These are phyloP conservation scores for Apiospora rasikravindrae DNA, from an alignment of 2,329 filamentous ascomycete genomes.

Conservation along the genomic window DNA sequence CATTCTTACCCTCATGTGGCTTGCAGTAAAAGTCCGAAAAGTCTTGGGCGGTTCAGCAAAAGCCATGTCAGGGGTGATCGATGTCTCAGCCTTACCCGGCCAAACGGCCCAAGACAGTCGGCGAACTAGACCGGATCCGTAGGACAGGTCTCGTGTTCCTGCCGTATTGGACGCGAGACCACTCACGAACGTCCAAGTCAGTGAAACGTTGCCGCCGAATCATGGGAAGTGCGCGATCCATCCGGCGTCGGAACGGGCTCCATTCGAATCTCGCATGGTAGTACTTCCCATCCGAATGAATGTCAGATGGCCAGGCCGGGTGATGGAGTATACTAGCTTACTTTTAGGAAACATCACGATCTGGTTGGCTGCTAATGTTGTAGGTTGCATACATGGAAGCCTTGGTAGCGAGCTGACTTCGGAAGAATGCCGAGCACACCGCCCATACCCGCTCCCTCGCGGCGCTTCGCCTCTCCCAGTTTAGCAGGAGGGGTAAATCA, in stretches of 20 bases:
- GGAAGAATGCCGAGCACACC: background rate
- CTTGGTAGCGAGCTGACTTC: too few relatives aligned
- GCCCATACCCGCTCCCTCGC: background rate
- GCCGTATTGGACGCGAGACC: background rate
- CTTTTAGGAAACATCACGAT: background rate
- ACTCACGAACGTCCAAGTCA: background rate
- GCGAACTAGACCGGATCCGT: background rate
- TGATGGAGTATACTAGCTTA: background rate
- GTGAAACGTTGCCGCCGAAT: conserved; percentile 7
- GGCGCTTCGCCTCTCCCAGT: background rate
- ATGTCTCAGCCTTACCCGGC: conserved; percentile 14
- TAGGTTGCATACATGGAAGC: background rate
- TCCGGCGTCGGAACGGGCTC: background rate
- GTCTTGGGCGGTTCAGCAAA: background rate
- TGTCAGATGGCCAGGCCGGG: background rate
- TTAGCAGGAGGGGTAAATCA: background rate
- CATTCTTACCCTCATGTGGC: background rate
- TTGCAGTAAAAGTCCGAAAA: background rate
- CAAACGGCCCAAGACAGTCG: background rate
- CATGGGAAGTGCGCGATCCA: background rate
- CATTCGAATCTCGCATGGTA: background rate
- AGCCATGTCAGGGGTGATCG: background rate
- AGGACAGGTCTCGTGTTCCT: background rate
- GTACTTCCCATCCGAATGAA: too few relatives aligned
- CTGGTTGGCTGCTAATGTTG: background rate